A percentile compares a stretch with the other conserved stretches of the same genome.
These are phyloP conservation scores for Inga oerstediana DNA, from an alignment of 306 rosid species.

Conservation along the genomic window DNA sequence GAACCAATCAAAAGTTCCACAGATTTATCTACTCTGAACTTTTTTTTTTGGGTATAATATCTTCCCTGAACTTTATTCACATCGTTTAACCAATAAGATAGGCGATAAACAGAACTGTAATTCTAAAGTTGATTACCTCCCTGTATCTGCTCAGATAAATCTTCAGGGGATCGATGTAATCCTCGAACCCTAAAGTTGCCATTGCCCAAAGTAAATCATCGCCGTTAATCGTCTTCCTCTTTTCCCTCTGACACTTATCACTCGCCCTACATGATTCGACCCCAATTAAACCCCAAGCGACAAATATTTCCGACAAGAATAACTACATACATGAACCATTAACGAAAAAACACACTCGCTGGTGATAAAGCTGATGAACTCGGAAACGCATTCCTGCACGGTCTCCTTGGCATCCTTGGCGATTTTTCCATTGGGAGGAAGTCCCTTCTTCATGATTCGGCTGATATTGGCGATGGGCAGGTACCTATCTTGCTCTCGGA, in stretches of 20 bases:
- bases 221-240: constrained; percentile 94
- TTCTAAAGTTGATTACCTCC: constrained; percentile 54
- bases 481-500: constrained; percentile 89
- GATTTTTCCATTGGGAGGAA: constrained; percentile 90
- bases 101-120: background rate
- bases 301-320: background rate
- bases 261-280: constrained; percentile 70
- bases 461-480: constrained; percentile 95
- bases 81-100: background rate
- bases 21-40: background rate
- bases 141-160: constrained; percentile 81
- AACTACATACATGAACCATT: background rate
- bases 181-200: constrained; percentile 95
- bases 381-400: constrained; percentile 95
- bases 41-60: too few species aligned
- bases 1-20: constrained; percentile 18
- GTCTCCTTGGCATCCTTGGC: constrained; percentile 97
- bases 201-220: constrained; percentile 99
- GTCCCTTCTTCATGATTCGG: constrained; percentile 97
- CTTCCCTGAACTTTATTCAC: background rate
- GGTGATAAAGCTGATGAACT: constrained; percentile 95
- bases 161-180: constrained; percentile 89
- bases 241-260: constrained; percentile 97
- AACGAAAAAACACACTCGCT: constrained; percentile 65
- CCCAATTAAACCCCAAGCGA: constrained; percentile 4